Base-by-base conservation (phyloP, 1,139 yeast genomes). In the Yamadazyma songkhlaensis region DNA sequence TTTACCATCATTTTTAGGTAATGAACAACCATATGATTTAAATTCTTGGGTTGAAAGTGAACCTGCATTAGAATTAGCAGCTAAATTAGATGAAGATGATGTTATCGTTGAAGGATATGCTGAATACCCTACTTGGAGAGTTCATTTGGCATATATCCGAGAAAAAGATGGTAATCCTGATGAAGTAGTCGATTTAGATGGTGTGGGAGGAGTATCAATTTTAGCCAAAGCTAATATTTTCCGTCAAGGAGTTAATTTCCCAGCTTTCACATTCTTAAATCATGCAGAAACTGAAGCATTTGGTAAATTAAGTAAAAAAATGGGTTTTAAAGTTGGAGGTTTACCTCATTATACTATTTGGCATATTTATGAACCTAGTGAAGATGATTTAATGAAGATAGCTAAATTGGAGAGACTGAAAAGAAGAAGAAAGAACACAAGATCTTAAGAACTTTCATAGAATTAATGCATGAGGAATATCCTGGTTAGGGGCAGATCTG, bases 281-380 rank as follows among this genome's bases (percentile, higher is more conserved):
- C 96, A 88, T 57, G 96, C 95, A 0, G 96, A 87, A 57, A 88
- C 96, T 2, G 94, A 88, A 58, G 96, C 94, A 0, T 87, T 87
- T 62, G 96, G 95, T 35, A 87, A 86, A 54, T 75, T 88, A 88
- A 83, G 90, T 27, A 84, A 75, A 50, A 68, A 72, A 39, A 84
- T 87, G 84, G 94, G 94, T 3, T 84, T 77, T 57, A 67, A 67
- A 41, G 95, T 88, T 24, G 87, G 88, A 36, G 96, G 96, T 0
- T 71, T 87, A 49, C 95, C 96, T 25, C 94, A 88, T 62, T 88
- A 88, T 57, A 86, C 90, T 1, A 74, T 88, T 31, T 87, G 96
- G 96, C 90, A 83, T 59, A 82, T 83, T 39, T 83, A 83, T 60
- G 96, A 86, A 54, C 90, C 95, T 29, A 85, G 96, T 63, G 95